Evolutionary conservation across 768 basidiomycete species (phyloP), one percentile per base, ranked within the genome.

Genomic region (Pleurotus pulmonarius): DNA sequence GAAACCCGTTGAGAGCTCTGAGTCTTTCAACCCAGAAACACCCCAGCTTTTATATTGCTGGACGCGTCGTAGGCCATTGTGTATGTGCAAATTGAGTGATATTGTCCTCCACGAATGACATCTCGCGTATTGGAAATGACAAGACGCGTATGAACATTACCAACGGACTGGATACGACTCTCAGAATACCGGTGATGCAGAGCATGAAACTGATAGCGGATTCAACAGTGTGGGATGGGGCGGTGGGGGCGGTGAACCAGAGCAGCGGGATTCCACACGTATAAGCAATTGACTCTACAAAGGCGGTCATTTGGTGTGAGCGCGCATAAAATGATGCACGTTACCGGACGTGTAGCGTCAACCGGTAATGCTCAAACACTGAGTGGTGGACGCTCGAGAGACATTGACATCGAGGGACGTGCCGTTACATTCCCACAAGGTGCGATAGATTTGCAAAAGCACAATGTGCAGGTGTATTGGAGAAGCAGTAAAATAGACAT

Each of bases 1-100:
- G 16, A 53, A 5, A 43, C 51, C 20, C 51, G 51, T 53, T 53
- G 51, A 53, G 39, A 53, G 51, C 51, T 43, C 51, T 53, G 39
- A 25, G 11, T 37, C 24, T 12, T 18, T 41, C 15, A 8, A n/a
- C 1, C 15, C 34, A 41, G 22, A 53, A 53, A 6, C 24, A 5
- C 18, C 8, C 6, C 24, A 25, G 51, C 51, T 53, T 53, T 53
- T 53, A 53, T 53, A 53, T 38, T 15, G 6, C 22, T 39, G n/a
- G 39, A 53, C 18, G 51, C 37, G 34, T 18, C 37, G 37, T 22
- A 16, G 13, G 15, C 20, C 51, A 53, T 13, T 38, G 16, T 6
- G 22, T 12, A 5, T 0, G 34, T 13, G 38, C 7, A 24, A 13
- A 11, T 26, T 7, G 5, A n/a, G 51, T 24, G 38, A 53, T 9